These are phyloP conservation scores for Leccinum broughii DNA, from an alignment of 768 basidiomycete genomes.

Conservation along the genomic window DNA sequence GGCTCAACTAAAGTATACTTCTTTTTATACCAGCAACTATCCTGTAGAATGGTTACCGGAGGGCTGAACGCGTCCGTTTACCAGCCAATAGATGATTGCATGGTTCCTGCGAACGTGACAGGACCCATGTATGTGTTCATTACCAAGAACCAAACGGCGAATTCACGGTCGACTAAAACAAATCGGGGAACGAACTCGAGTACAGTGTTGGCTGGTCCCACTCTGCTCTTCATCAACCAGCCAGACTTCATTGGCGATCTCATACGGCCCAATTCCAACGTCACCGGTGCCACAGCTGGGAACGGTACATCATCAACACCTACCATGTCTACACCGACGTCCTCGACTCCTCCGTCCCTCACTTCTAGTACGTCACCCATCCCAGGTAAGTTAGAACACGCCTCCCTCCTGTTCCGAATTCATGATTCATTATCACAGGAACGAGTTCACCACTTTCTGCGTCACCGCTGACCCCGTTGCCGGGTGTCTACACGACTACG, in stretches of 20 bases:
- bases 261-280: conserved; percentile 35
- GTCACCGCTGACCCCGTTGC: not conserved
- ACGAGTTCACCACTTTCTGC: conserved; percentile 25
- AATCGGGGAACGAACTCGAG: conserved; percentile 41
- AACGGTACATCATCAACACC: not conserved
- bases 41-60: conserved; percentile 78
- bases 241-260: conserved; percentile 53
- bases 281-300: not conserved
- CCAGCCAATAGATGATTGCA: conserved; percentile 59
- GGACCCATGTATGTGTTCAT: conserved; percentile 76
- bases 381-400: not conserved
- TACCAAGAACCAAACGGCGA: conserved; percentile 60
- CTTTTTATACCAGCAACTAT: conserved; percentile 43
- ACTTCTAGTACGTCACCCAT: not conserved
- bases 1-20: conserved; percentile 10
- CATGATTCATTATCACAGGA: not conserved
- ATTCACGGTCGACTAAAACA: conserved; percentile 45
- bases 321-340: conserved; percentile 4
- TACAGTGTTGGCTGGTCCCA: conserved; percentile 67
- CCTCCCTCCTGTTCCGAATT: conserved; percentile 4
- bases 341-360: not conserved
- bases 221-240: conserved; percentile 60
- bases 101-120: conserved; percentile 65
- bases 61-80: conserved; percentile 54
- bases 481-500: conserved; percentile 16